Evolutionary conservation across 192 early-diverging fungal species (phyloP).

Genomic region (Podila verticillata): DNA sequence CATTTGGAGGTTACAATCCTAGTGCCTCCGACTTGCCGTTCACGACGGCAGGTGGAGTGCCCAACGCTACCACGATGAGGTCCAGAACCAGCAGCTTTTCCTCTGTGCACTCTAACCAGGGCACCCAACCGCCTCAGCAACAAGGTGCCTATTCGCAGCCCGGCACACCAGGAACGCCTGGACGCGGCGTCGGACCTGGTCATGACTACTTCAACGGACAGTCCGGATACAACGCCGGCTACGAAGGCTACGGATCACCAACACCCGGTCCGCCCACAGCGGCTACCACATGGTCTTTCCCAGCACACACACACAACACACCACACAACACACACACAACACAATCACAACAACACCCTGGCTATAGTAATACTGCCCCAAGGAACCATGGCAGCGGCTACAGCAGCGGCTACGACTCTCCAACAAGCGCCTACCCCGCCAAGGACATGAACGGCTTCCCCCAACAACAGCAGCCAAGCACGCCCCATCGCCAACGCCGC

Average conservation of each 20-base stretch:
- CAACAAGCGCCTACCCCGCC: conserved; percentile 6
- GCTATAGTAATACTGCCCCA: neutral
- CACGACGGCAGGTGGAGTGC: conserved; percentile 3
- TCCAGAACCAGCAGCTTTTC: conserved; percentile 22
- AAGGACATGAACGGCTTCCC: neutral
- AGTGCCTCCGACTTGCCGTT: conserved; percentile 9
- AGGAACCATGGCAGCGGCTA: neutral
- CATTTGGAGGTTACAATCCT: conserved; percentile 31
- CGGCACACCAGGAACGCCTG: neutral
- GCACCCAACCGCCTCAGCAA: conserved; percentile 3
- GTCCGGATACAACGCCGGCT: neutral
- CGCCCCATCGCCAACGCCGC: conserved; percentile 2
- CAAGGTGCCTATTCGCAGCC: conserved; percentile 13
- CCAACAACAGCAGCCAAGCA: neutral
- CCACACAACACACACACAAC: neutral
- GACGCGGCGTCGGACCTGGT: neutral
- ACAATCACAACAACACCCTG: neutral
- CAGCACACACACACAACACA: conserved; percentile 1
- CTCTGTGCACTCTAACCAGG: conserved; percentile 25
- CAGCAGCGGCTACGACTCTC: conserved; percentile 41
- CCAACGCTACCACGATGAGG: conserved; percentile 3
- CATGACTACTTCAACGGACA: neutral
- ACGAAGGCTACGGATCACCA: neutral
- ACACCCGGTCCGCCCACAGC: neutral
- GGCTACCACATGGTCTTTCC: neutral